Base-by-base conservation (phyloP, 371 early-diverging fungal genomes). In the Umbelopsis sp. region DNA sequence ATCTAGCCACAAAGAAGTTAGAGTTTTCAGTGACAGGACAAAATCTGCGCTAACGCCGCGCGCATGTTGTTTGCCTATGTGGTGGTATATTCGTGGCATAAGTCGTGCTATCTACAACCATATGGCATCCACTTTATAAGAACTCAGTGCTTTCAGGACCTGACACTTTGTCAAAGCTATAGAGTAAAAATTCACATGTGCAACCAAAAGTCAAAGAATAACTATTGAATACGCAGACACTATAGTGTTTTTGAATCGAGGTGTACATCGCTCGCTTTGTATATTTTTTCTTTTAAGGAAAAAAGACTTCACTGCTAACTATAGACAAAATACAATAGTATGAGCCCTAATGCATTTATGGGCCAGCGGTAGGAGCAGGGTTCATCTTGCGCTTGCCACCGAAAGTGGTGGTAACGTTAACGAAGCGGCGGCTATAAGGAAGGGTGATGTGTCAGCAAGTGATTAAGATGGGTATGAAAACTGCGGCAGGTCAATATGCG, bases 361-460 rank as follows among this genome's bases (percentile, higher is more conserved):
- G 84, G 68, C 84, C 84, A 70, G 78, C 79, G 70, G 86, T 86
- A 64, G 90, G 87, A 72, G 87, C 82, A 73, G 91, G 89, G 85
- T 90, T 90, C 91, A 90, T 90, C 85, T 88, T 92, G 79, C 94
- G 92, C 93, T 95, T 96, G 84, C 94, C 96, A 80, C 89, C 89
- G 80, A 92, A 85, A 74, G 86, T 77, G 76, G 89, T 86, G 83
- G 92, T 94, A 72, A 94, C 93, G 89, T 96, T 97, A 77, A 97
- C 97, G 85, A 96, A 94, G 74, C 99, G 95, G 77, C 98, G 96
- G 84, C 78, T 83, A 65, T 52, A 52, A 44, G 48, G 66, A 63
- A 24, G 3, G 41, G 45, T 63, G 51, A 66, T 35, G 44, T n/a
- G 24, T 16, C 8, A 29, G 22, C 57, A 57, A 29, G 29, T 18